Evolutionary conservation across 768 basidiomycete genomes (phyloP).

Genomic region (Tricholoma matsutake): DNA sequence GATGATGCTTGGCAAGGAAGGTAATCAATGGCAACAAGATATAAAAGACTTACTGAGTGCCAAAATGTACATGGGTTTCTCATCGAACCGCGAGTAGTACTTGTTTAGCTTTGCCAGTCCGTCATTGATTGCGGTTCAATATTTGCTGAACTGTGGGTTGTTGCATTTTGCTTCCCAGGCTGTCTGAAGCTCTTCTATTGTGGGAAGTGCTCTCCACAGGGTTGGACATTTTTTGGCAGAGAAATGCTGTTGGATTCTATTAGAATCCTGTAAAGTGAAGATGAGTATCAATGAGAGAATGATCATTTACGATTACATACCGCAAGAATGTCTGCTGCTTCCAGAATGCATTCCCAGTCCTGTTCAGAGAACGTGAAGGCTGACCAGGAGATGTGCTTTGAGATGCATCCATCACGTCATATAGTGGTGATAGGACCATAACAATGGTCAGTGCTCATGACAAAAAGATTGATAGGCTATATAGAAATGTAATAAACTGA

Average conservation of each 20-base stretch:
- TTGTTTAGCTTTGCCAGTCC: constrained; percentile 14
- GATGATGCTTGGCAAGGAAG: too few relatives aligned
- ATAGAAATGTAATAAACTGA: background rate
- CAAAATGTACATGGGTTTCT: constrained; percentile 5
- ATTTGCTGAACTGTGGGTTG: constrained; percentile 1
- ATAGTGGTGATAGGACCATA: background rate
- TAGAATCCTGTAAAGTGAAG: too few relatives aligned
- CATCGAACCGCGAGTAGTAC: constrained; percentile 6
- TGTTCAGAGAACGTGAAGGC: too few relatives aligned
- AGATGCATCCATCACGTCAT: background rate
- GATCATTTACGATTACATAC: background rate
- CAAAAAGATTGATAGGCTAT: constrained; percentile 4
- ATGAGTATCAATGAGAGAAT: background rate
- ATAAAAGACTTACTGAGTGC: background rate
- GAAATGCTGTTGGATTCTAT: too few relatives aligned
- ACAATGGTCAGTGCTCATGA: background rate
- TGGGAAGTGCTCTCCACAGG: background rate
- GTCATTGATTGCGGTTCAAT: constrained; percentile 6
- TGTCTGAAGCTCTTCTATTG: background rate
- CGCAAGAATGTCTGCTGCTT: background rate
- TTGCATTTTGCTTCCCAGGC: background rate
- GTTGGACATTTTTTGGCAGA: background rate
- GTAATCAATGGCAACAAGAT: background rate
- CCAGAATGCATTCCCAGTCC: background rate
- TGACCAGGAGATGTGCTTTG: background rate